Evolutionary conservation across 179 eudicot species (phyloP).

Genomic region (Drosera spatulata): DNA sequence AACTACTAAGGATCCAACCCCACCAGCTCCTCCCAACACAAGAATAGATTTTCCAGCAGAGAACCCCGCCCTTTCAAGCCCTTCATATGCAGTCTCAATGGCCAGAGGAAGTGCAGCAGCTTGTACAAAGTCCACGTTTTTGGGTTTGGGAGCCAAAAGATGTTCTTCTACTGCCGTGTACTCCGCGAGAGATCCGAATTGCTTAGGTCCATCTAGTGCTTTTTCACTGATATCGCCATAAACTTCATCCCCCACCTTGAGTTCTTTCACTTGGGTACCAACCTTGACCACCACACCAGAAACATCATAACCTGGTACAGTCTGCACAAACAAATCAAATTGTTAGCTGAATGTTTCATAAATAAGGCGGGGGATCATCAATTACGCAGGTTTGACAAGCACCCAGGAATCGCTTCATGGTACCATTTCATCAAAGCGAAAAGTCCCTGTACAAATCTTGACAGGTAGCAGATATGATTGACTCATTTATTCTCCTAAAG

Average conservation of each 20-base stretch:
- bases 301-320: conserved; percentile 98
- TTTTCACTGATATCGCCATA: conserved; percentile 35
- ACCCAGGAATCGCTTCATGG: too few species aligned
- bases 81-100: conserved; percentile 21
- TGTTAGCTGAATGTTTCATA: too few species aligned
- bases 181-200: conserved; percentile 32
- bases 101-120: conserved; percentile 46
- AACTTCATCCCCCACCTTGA: conserved; percentile 28
- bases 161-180: conserved; percentile 31
- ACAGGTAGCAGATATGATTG: too few species aligned
- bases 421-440: too few species aligned
- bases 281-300: conserved; percentile 93
- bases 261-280: conserved; percentile 64
- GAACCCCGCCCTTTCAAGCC: conserved; percentile 22
- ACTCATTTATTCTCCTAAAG: too few species aligned
- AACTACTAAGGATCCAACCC: conserved; percentile 38
- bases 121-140: conserved; percentile 33
- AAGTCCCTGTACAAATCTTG: too few species aligned
- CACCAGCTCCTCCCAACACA: conserved; percentile 48
- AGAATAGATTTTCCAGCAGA: conserved; percentile 22
- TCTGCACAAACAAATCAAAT: conserved; percentile 18
- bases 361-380: too few species aligned
- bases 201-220: conserved; percentile 59
- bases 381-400: too few species aligned
- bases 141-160: conserved; percentile 33